Percentiles rank a stretch among this genome's conserved stretches.
phyloP scores from a whole-genome alignment of 345 rosid genomes.

The Anacardium occidentale region DNA sequence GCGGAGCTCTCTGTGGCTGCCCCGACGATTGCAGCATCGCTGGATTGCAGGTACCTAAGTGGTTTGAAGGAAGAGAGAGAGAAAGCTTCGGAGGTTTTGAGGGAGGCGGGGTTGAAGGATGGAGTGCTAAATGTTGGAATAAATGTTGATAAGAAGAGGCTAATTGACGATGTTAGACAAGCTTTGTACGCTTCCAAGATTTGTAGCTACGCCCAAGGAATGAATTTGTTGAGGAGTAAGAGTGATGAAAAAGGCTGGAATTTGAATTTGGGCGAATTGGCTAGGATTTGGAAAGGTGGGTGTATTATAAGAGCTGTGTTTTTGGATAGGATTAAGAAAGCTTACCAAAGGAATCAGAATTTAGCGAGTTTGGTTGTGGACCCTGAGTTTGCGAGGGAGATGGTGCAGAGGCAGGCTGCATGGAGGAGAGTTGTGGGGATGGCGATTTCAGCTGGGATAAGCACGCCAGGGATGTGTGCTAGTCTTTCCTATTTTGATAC shows the following conservation, averaged over 20 bases:
- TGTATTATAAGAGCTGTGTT: slow-evolving; percentile 94
- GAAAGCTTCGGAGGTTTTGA: slow-evolving; percentile 53
- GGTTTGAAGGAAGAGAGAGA: slow-evolving; percentile 94
- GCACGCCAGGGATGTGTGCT: slow-evolving; percentile 96
- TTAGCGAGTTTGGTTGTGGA: slow-evolving; percentile 88
- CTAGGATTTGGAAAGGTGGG: slow-evolving; percentile 98
- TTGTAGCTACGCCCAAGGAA: slow-evolving; percentile 93
- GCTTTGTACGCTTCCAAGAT: slow-evolving; percentile 90
- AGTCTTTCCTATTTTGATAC: slow-evolving; percentile 95
- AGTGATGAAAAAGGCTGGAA: slow-evolving; percentile 77
- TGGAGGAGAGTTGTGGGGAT: slow-evolving; percentile 97
- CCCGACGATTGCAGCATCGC: slow-evolving; percentile 90
- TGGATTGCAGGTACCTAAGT: slow-evolving; percentile 87
- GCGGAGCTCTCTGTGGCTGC: slow-evolving; percentile 98
- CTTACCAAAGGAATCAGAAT: slow-evolving; percentile 86
- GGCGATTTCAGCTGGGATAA: slow-evolving; percentile 89
- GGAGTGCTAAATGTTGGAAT: slow-evolving; percentile 45
- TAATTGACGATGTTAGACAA: slow-evolving; percentile 95
- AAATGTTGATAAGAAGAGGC: slow-evolving; percentile 70
- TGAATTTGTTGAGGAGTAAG: slow-evolving; percentile 93
- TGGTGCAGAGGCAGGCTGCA: slow-evolving; percentile 97
- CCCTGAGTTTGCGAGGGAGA: slow-evolving; percentile 92
- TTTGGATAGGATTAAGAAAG: slow-evolving; percentile 95
- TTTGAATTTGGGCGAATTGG: slow-evolving; percentile 84
- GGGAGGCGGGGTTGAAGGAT: slow-evolving; percentile 79